Base-by-base conservation (phyloP, 225 moss, liverwort and hornwort genomes). In the Pleurozium schreberi region DNA sequence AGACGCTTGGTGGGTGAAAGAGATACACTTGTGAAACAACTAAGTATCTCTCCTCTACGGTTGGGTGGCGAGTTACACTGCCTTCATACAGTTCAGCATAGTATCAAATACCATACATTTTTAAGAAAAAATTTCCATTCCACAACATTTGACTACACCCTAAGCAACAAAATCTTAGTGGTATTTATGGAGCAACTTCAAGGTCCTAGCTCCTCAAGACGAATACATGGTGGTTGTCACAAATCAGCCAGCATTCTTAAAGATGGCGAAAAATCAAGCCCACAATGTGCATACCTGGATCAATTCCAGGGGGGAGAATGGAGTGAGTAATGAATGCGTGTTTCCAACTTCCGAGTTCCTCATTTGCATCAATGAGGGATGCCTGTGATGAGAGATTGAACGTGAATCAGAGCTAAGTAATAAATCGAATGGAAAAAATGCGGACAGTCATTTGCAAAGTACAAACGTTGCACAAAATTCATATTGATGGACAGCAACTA, bases 311-410 rank as follows among this genome's bases (percentile, higher is more conserved):
- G 81, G 97, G 89, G 33, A 92, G 86, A 89, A 97, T 88, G 80
- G 94, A 89, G 80, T 94, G 92, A 65, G 85, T 88, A 57, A 91
- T 92, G 82, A 98, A 97, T 70, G 93, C 93, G 42, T 71, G 86
- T 55, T 92, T 95, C 98, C 98, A 98, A 67, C 89, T 92, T 89
- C 93, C 94, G 33, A 98, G 89, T 87, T 96, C 94, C 92, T 90
- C 94, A 87, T 94, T 95, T 69, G 91, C 94, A 55, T 84, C 83
- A 57, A 79, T 78, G 42, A 98, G 95, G 75, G 95, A 92, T 88
- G 92, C 84, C 98, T 98, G 95, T 62, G 88, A 82, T 45, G 50
- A 58, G 57, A 82, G 58, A 87, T 80, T 36, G 61, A 80, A 84
- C 31, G 67, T 28, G 50, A 14, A 83, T 81, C 43, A 81, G 42